phyloP scores from a whole-genome alignment of 768 basidiomycete species.

The Gloeopeniophorella convolvens region DNA sequence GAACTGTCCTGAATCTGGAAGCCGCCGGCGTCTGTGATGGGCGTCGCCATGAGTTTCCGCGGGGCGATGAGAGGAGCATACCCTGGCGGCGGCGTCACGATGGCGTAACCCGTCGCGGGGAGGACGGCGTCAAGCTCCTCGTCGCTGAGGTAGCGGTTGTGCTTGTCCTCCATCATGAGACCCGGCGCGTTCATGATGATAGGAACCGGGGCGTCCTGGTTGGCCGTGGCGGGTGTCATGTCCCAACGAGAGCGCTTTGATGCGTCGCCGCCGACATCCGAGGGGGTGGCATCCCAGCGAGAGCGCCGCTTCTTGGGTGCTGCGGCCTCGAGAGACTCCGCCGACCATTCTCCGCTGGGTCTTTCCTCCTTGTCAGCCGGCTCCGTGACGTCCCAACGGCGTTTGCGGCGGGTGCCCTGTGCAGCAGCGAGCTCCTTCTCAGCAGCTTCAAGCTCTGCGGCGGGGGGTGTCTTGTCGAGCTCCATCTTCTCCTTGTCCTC shows the following conservation, averaged over 20 bases:
- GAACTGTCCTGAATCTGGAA: conserved; percentile 97
- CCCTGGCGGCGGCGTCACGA: conserved; percentile 91
- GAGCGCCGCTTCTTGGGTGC: conserved; percentile 90
- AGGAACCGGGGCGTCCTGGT: conserved; percentile 55
- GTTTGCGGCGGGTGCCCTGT: conserved; percentile 60
- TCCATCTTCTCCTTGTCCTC: conserved; percentile 74
- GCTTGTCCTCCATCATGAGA: conserved; percentile 87
- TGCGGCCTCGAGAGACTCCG: conserved; percentile 65
- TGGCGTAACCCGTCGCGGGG: conserved; percentile 78
- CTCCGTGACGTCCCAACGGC: conserved; percentile 70
- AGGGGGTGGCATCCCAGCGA: conserved; percentile 92
- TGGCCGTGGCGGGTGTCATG: conserved; percentile 70
- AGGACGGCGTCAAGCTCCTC: conserved; percentile 92
- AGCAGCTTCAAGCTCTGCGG: conserved; percentile 69
- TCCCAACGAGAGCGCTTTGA: conserved; percentile 97
- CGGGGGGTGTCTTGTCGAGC: conserved; percentile 86
- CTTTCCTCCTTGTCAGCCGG: conserved; percentile 59
- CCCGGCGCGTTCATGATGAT: conserved; percentile 86
- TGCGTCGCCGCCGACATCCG: conserved; percentile 60
- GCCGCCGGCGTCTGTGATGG: conserved; percentile 58
- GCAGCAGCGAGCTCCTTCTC: conserved; percentile 58
- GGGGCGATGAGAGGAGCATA: conserved; percentile 73
- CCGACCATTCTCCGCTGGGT: conserved; percentile 61
- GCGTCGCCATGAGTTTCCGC: conserved; percentile 45
- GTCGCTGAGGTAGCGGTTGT: conserved; percentile 92